Conservation (phyloP, 345 rosid species). For the Brassica rapa region DNA sequence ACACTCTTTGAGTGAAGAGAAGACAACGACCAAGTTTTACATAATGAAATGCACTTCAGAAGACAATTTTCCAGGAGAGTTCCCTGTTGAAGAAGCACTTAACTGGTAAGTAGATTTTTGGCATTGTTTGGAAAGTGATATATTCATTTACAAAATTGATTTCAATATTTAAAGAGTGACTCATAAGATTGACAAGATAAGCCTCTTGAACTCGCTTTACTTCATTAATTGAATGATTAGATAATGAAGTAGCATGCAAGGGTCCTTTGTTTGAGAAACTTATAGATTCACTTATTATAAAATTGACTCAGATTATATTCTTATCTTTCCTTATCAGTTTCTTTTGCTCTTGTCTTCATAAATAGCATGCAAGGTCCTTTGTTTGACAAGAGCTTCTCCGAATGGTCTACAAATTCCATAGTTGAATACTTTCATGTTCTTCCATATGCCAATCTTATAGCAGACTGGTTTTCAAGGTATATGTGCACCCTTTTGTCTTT, state of each 20-base stretch:
- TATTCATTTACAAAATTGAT: background rate
- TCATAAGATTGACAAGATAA: background rate
- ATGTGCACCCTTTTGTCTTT: conserved; percentile 5
- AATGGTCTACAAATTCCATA: conserved; percentile 45
- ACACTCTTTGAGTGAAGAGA: conserved; percentile 52
- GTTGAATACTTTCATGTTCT: conserved; percentile 62
- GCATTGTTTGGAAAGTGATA: background rate
- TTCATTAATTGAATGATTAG: background rate
- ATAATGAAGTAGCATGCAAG: no score
- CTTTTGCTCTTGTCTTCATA: conserved; percentile 16
- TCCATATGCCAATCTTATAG: conserved; percentile 51
- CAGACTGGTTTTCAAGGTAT: conserved; percentile 58
- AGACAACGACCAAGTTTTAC: conserved; percentile 53
- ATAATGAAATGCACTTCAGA: conserved; percentile 50
- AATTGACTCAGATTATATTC: no score
- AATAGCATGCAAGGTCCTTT: conserved; percentile 63
- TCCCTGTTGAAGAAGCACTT: conserved; percentile 48
- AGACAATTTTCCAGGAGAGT: conserved; percentile 27
- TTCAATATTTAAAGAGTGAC: background rate
- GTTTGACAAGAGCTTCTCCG: conserved; percentile 35
- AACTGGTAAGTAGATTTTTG: conserved; percentile 46
- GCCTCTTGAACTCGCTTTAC: background rate
- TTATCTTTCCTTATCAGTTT: background rate
- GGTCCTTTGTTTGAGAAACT: no score
- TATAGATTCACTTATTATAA: no score